Evolutionary conservation across 169 alveolate species (phyloP).

Genomic region (Cystoisospora suis): DNA sequence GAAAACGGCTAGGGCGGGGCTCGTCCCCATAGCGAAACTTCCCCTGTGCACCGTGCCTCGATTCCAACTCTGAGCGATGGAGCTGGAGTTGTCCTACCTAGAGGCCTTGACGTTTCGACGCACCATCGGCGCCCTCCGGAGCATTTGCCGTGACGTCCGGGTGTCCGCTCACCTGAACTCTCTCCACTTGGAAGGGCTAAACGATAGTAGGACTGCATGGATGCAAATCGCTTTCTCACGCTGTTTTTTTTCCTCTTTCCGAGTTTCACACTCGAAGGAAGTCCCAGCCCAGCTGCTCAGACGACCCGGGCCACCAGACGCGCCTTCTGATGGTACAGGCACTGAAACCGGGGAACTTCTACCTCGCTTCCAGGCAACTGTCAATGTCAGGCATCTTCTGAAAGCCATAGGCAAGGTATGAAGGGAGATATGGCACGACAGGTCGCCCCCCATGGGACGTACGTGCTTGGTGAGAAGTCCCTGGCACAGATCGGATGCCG

Average conservation of each 20-base stretch:
- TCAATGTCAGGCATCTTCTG: constrained; percentile 20
- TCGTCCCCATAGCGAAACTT: no score
- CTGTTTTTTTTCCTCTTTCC: constrained; percentile 32
- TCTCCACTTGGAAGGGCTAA: constrained; percentile 17
- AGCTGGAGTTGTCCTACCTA: not conserved
- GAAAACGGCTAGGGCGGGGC: no score
- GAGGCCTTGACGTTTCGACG: constrained; percentile 24
- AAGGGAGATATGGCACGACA: no score
- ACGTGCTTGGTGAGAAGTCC: no score
- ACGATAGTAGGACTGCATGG: constrained; percentile 41
- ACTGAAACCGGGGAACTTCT: no score
- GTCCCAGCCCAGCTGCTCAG: no score
- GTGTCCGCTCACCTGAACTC: constrained; percentile 27
- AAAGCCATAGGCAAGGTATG: not conserved
- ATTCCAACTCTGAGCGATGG: not conserved
- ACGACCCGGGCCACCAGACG: no score
- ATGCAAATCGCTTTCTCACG: constrained; percentile 29
- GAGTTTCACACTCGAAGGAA: not conserved
- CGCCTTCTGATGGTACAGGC: not conserved
- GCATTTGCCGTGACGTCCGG: not conserved
- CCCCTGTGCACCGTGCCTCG: no score
- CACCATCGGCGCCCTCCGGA: not conserved
- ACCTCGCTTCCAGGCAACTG: constrained; percentile 8
- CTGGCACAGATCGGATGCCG: no score
- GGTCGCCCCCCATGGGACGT: no score